Percentiles rank a stretch among this genome's conserved stretches.
phyloP scores from a whole-genome alignment of 2,329 filamentous ascomycete species.

The Epichloe typhina region DNA sequence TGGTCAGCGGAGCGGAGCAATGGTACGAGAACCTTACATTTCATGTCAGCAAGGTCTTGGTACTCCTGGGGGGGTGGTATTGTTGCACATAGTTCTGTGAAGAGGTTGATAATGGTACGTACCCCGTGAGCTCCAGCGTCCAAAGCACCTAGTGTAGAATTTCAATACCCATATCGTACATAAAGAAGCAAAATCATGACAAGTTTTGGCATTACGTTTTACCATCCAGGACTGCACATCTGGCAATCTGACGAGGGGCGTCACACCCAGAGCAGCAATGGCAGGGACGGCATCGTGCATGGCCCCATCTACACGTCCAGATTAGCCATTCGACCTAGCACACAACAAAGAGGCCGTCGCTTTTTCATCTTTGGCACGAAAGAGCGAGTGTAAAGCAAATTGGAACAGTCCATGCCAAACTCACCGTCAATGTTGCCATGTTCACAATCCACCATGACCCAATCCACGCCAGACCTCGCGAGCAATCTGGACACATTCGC shows the following conservation, averaged over 20 bases:
- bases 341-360: too few relatives aligned
- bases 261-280: conserved; percentile 32
- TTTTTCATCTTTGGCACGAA: too few relatives aligned
- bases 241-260: conserved; percentile 36
- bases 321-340: background rate
- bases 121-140: conserved; percentile 36
- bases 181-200: background rate
- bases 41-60: background rate
- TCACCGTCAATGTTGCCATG: conserved; percentile 38
- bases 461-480: conserved; percentile 50
- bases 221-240: conserved; percentile 35
- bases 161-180: background rate
- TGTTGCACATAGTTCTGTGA: background rate
- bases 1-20: conserved; percentile 30
- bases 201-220: conserved; percentile 21
- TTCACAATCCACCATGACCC: conserved; percentile 48
- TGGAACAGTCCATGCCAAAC: background rate
- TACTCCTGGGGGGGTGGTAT: background rate
- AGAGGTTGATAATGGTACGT: conserved; percentile 16
- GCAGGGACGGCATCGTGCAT: conserved; percentile 43
- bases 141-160: conserved; percentile 24
- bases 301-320: conserved; percentile 23
- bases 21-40: conserved; percentile 31
- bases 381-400: background rate
- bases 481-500: conserved; percentile 45